A percentile compares a stretch with the other conserved stretches of the same genome.
These are phyloP conservation scores for Fusarium albosuccineum DNA, from an alignment of 2,329 filamentous ascomycete species.

Conservation along the genomic window DNA sequence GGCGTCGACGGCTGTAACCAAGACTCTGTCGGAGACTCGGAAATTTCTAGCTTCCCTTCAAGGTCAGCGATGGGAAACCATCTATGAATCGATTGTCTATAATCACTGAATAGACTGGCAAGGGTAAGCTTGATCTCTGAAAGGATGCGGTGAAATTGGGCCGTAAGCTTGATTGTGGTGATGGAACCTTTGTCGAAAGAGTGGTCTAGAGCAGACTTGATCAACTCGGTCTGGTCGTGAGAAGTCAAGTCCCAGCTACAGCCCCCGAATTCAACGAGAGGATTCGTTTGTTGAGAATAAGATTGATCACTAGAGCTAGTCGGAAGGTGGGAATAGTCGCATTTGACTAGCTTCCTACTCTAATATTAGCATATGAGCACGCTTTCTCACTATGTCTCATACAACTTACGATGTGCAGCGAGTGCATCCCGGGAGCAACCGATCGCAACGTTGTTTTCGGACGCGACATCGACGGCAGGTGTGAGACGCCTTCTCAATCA, in stretches of 20 bases:
- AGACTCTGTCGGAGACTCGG: too few relatives aligned
- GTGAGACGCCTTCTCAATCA: neutral
- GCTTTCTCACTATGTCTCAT: too few relatives aligned
- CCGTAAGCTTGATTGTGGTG: neutral
- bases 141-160: neutral
- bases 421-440: neutral
- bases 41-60: neutral
- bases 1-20: neutral
- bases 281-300: neutral
- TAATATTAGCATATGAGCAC: neutral
- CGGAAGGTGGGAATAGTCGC: neutral
- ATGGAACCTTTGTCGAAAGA: neutral
- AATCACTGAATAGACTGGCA: neutral
- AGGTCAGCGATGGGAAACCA: conserved; percentile 3
- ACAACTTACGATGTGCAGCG: neutral
- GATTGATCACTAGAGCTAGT: neutral
- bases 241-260: neutral
- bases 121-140: neutral
- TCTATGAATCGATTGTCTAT: neutral
- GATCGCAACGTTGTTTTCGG: conserved; percentile 16
- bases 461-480: conserved; percentile 1
- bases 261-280: neutral
- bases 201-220: neutral
- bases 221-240: neutral
- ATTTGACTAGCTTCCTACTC: neutral